A percentile compares a stretch with the other conserved stretches of the same genome.
These are phyloP conservation scores for Teunomyces panamensis DNA, from an alignment of 805 yeast genomes.

Conservation along the genomic window DNA sequence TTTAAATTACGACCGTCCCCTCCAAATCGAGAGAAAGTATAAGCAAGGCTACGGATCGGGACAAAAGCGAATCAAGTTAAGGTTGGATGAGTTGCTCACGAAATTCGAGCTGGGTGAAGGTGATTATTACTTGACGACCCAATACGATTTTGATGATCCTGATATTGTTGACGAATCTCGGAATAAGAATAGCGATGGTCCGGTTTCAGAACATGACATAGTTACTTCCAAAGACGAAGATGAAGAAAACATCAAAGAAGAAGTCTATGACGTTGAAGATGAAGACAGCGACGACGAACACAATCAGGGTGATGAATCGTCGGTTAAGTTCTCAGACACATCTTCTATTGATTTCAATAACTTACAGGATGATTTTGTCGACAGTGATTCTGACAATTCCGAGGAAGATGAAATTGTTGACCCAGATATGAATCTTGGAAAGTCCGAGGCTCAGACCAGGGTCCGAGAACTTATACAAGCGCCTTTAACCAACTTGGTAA, in stretches of 20 bases:
- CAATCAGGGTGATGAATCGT: neutral
- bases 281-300: slow-evolving; percentile 15
- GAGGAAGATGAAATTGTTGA: slow-evolving; percentile 20
- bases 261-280: slow-evolving; percentile 6
- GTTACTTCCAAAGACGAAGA: slow-evolving; percentile 12
- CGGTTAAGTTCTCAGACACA: slow-evolving; percentile 26
- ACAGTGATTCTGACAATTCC: slow-evolving; percentile 10
- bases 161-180: slow-evolving; percentile 12
- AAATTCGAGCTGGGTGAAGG: slow-evolving; percentile 42
- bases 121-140: slow-evolving; percentile 64
- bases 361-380: slow-evolving; percentile 51
- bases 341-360: slow-evolving; percentile 44
- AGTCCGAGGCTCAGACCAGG: slow-evolving; percentile 34
- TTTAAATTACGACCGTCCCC: slow-evolving; percentile 29
- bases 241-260: slow-evolving; percentile 8
- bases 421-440: slow-evolving; percentile 25
- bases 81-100: slow-evolving; percentile 46
- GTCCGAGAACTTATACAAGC: slow-evolving; percentile 54
- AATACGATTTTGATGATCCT: slow-evolving; percentile 36
- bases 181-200: slow-evolving; percentile 8
- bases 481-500: slow-evolving; percentile 50
- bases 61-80: slow-evolving; percentile 48
- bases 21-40: slow-evolving; percentile 59
- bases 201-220: slow-evolving; percentile 7
- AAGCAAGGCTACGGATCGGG: slow-evolving; percentile 72